Conservation (phyloP, 148 eudicot genomes). For the Chenopodium quinoa region DNA sequence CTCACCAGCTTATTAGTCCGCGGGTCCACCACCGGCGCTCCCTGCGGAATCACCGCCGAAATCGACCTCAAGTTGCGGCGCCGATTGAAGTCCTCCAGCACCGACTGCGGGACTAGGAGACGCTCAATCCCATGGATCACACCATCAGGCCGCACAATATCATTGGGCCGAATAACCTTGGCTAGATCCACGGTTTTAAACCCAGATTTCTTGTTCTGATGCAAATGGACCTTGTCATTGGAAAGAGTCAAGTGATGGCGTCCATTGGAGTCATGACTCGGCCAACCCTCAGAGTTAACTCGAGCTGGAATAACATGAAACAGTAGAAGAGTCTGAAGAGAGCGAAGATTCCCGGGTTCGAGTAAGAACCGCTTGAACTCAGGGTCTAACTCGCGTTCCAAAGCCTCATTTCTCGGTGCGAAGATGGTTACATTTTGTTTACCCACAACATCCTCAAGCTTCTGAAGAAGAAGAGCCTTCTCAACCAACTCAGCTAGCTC, state of each 20-base stretch:
- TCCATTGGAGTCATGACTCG: slow-evolving; percentile 2
- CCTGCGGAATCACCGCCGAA: slow-evolving; percentile 53
- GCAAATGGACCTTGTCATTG: slow-evolving; percentile 22
- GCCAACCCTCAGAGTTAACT: slow-evolving; percentile 33
- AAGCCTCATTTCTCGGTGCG: slow-evolving; percentile 48
- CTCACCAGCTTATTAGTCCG: slow-evolving; percentile 32
- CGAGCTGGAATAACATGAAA: slow-evolving; percentile 40
- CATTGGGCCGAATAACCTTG: slow-evolving; percentile 24
- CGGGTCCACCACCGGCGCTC: slow-evolving; percentile 57
- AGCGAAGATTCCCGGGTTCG: slow-evolving; percentile 49
- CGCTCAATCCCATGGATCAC: slow-evolving; percentile 50
- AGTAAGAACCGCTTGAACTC: slow-evolving; percentile 61
- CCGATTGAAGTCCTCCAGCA: slow-evolving; percentile 45
- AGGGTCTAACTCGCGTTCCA: slow-evolving; percentile 59
- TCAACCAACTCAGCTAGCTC: slow-evolving; percentile 57
- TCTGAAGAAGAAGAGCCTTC: slow-evolving; percentile 48
- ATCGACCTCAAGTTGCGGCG: slow-evolving; percentile 46
- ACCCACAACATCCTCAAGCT: slow-evolving; percentile 41
- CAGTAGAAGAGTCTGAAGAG: slow-evolving; percentile 49
- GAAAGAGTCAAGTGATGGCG: slow-evolving; percentile 28
- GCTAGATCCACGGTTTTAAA: slow-evolving; percentile 33
- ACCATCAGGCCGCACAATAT: slow-evolving; percentile 38
- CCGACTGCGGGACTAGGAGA: slow-evolving; percentile 42
- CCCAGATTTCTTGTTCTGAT: neutral
- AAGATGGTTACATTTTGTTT: slow-evolving; percentile 46